phyloP scores from a whole-genome alignment of 371 early-diverging fungal genomes.

The Mucor plumbeus region DNA sequence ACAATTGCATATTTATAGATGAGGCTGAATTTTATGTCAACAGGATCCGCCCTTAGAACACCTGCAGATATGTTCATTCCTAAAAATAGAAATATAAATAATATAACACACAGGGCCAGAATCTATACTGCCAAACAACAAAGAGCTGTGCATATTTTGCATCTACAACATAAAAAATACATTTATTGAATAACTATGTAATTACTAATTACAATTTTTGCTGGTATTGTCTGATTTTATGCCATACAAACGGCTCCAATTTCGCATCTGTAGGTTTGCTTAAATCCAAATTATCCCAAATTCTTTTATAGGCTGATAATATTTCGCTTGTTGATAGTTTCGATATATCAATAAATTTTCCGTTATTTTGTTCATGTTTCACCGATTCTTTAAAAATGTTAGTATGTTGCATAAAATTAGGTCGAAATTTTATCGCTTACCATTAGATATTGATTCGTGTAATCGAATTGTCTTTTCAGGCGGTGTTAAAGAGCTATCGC shows the following conservation, averaged over 20 bases:
- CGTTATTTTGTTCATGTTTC: not conserved
- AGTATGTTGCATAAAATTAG: not conserved
- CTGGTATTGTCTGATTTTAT: conserved; percentile 21
- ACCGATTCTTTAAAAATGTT: not conserved
- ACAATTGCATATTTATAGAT: no score
- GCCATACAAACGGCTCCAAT: conserved; percentile 28
- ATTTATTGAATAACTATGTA: not conserved
- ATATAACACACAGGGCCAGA: no score
- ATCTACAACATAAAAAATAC: no score
- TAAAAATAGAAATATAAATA: no score
- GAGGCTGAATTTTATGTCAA: no score
- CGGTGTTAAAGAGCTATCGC: not conserved
- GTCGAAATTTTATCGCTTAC: not conserved
- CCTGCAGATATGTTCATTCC: no score
- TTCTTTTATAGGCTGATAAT: conserved; percentile 22
- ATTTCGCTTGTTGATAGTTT: not conserved
- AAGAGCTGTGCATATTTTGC: no score
- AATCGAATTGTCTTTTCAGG: conserved; percentile 4
- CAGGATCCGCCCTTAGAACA: no score
- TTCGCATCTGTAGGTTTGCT: conserved; percentile 17
- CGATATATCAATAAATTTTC: not conserved
- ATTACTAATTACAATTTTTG: not conserved
- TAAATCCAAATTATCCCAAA: conserved; percentile 25
- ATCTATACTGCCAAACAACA: no score
- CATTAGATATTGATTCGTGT: not conserved